These are phyloP conservation scores for Pythium biforme DNA, from an alignment of 352 stramenopile genomes.

Conservation along the genomic window DNA sequence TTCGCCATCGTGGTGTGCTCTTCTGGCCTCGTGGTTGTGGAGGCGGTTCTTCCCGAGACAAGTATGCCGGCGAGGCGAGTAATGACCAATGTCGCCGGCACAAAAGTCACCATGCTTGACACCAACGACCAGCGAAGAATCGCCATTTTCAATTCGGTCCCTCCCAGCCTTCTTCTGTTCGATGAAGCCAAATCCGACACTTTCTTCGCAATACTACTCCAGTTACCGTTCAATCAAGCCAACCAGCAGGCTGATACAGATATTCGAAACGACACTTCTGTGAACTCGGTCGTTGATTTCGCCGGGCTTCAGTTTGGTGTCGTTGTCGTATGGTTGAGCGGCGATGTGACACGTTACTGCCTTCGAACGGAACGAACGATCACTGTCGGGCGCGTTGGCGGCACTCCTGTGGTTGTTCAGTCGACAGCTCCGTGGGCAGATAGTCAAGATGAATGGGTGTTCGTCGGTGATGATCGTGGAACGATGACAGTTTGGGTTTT, in stretches of 20 bases:
- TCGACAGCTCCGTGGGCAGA: not conserved
- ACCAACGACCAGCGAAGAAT: conserved; percentile 7
- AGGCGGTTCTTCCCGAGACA: conserved; percentile 17
- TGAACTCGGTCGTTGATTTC: not conserved
- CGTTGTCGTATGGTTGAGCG: conserved; percentile 17
- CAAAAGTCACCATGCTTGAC: not conserved
- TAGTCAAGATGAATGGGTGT: not conserved
- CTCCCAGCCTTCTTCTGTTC: conserved; percentile 20
- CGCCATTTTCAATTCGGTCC: conserved; percentile 11
- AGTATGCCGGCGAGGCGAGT: conserved; percentile 1
- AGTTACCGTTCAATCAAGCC: not conserved
- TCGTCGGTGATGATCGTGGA: conserved; percentile 9
- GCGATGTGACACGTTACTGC: conserved; percentile 7
- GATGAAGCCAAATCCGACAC: not conserved
- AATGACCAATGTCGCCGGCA: conserved; percentile 7
- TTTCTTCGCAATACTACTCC: conserved; percentile 17
- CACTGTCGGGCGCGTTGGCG: not conserved
- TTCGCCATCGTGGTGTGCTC: conserved; percentile 17
- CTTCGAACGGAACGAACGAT: conserved; percentile 1
- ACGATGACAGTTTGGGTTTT: not conserved
- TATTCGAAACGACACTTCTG: not conserved
- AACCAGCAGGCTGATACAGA: not conserved
- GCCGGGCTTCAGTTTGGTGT: conserved; percentile 8
- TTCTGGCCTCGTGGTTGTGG: conserved; percentile 16
- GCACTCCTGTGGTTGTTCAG: not conserved